Base-by-base conservation (phyloP, 768 basidiomycete genomes). In the Leccinum incarnatum region DNA sequence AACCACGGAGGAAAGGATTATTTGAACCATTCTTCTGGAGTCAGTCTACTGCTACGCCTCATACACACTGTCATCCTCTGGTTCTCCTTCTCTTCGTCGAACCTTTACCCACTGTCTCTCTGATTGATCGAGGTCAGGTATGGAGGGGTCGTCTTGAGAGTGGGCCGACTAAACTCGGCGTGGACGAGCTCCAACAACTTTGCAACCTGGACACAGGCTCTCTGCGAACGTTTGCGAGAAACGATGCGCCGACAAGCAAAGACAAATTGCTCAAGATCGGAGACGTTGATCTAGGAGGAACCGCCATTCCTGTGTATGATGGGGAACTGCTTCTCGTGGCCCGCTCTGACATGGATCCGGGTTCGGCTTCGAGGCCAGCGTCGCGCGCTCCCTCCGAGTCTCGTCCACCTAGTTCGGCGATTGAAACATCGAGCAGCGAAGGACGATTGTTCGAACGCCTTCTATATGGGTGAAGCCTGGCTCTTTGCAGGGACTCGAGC, bases 1-100 rank as follows among this genome's bases (percentile, higher is more conserved):
- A 93, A 65, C 84, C 89, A 7, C 81, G 86, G 19, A 78, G 85
- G n/a, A 85, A 81, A 68, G 88, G 88, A 8, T 72, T 87, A 2
- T 92, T 89, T 56, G 89, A 91, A 62, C 88, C 89, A 0, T 83
- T 86, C 62, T 91, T 87, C 72, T 93, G 89, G 89, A 75, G 79
- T 5, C 79, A 81, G 47, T 60, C 77, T 14, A 65, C 70, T 23
- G 69, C 75, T 3, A 70, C 76, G 40, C 67, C 77, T 0, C 71
- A 74, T 27, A 63, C 25, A 3, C 25, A 25, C 25, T 25, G 25
- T 25, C 25, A 25, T 25, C 25, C 3, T 25, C 25, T 25, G 25
- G 25, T 25, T 25, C 25, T 3, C 25, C 25, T 25, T 25, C 25
- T 25, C 25, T 25, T 25, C 25, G 25, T 25, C 25, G 25, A 25